These are phyloP conservation scores for Yamadazyma triangularis DNA, from an alignment of 1,139 yeast species.

Conservation along the genomic window DNA sequence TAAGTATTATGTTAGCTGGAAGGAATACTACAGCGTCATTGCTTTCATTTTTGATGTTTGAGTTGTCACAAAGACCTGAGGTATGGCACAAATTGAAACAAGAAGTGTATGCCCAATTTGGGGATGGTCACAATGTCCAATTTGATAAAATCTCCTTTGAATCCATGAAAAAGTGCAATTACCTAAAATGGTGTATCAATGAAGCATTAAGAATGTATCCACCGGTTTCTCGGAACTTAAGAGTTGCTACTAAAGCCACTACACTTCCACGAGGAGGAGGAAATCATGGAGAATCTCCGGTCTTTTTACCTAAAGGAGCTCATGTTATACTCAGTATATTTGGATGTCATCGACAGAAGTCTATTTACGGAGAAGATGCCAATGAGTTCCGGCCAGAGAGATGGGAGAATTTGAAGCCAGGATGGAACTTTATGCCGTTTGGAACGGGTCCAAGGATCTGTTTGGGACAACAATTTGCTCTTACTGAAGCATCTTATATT, in stretches of 20 bases:
- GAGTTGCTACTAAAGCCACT: conserved; percentile 40
- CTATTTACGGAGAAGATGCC: conserved; percentile 46
- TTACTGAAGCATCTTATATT: conserved; percentile 38
- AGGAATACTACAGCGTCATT: conserved; percentile 52
- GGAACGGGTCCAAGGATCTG: conserved; percentile 45
- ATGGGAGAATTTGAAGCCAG: conserved; percentile 32
- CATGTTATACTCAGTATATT: conserved; percentile 39
- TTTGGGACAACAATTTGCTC: conserved; percentile 44
- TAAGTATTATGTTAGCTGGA: conserved; percentile 47
- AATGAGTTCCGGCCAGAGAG: conserved; percentile 47
- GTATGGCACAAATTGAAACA: conserved; percentile 30
- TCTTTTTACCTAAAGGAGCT: conserved; percentile 42
- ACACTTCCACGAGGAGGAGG: conserved; percentile 57
- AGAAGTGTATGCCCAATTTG: conserved; percentile 27
- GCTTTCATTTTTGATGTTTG: conserved; percentile 37
- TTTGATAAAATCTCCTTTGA: conserved; percentile 30
- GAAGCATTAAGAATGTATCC: conserved; percentile 53
- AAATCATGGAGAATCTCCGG: conserved; percentile 34
- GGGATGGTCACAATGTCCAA: conserved; percentile 15
- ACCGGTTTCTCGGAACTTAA: conserved; percentile 47
- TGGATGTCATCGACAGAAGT: conserved; percentile 37
- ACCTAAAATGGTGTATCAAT: conserved; percentile 44
- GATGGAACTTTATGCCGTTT: conserved; percentile 39
- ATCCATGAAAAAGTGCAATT: conserved; percentile 44
- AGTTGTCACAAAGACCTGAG: conserved; percentile 37